Conservation (phyloP, 2,329 filamentous ascomycete species). For the Knufia petricola region DNA sequence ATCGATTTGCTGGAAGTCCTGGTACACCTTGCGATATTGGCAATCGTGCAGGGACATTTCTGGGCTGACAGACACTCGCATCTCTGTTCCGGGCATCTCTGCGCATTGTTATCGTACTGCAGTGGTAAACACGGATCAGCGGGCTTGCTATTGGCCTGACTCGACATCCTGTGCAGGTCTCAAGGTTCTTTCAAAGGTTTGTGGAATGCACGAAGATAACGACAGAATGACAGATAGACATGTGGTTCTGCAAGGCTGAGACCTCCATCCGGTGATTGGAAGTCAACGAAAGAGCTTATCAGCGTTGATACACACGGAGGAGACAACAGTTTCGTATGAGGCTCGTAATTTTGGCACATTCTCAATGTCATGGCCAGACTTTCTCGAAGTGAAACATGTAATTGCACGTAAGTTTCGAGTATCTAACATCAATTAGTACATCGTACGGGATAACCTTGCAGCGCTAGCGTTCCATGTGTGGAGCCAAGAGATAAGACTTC, state of each 20-base stretch:
- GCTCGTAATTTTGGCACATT: background rate
- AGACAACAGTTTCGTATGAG: background rate
- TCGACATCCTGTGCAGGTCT: background rate
- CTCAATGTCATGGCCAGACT: background rate
- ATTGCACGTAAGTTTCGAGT: background rate
- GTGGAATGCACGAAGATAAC: background rate
- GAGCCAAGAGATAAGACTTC: constrained; percentile 5
- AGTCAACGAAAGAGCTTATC: background rate
- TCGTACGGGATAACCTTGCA: background rate
- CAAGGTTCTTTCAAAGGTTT: background rate
- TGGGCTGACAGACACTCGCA: no score
- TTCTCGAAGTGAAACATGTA: no score
- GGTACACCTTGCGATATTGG: no score
- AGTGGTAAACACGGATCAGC: background rate
- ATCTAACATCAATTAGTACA: background rate
- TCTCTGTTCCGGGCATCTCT: background rate
- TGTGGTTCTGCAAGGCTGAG: background rate
- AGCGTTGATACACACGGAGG: background rate
- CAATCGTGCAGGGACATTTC: no score
- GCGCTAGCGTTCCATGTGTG: background rate
- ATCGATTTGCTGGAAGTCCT: no score
- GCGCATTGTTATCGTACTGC: background rate
- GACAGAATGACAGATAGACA: background rate
- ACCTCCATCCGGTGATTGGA: background rate
- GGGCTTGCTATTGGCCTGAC: background rate